Conservation (phyloP, 192 early-diverging fungal species). For the Lobosporangium transversale region DNA sequence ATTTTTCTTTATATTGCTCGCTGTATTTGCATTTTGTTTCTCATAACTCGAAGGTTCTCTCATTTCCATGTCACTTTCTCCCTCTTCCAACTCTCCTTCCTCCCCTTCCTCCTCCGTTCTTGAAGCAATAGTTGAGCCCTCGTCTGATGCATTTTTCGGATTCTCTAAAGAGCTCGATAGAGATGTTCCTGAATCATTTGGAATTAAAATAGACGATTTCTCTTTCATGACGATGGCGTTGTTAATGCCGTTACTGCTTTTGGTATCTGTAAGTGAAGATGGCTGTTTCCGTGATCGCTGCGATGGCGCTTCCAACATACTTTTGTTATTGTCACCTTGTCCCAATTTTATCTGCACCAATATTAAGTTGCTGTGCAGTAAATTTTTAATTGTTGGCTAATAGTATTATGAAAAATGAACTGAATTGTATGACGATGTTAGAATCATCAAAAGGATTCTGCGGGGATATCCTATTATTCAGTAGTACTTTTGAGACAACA, state of each 20-base stretch:
- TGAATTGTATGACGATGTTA: too few relatives aligned
- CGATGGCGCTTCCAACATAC: slow-evolving; percentile 32
- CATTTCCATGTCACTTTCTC: slow-evolving; percentile 2
- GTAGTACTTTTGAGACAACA: too few relatives aligned
- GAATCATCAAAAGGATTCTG: too few relatives aligned
- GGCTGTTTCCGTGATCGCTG: slow-evolving; percentile 19
- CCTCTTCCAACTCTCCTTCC: neutral
- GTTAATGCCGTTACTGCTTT: neutral
- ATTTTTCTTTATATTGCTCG: neutral
- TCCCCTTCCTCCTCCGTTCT: neutral
- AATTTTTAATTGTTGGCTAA: too few relatives aligned
- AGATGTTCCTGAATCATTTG: slow-evolving; percentile 19
- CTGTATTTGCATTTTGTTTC: neutral
- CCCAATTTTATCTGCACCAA: too few relatives aligned
- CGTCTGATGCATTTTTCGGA: too few relatives aligned
- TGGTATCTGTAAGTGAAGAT: slow-evolving; percentile 8
- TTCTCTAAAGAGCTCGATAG: slow-evolving; percentile 1
- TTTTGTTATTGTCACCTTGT: neutral
- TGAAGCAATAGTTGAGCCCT: neutral
- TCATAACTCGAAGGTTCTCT: neutral
- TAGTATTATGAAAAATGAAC: too few relatives aligned
- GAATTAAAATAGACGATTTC: slow-evolving; percentile 1
- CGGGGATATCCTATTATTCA: too few relatives aligned
- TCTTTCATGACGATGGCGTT: slow-evolving; percentile 4
- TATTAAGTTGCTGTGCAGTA: too few relatives aligned